Evolutionary conservation across 495 filamentous ascomycete genomes (phyloP), one percentile per base, ranked within the genome.

Genomic region (Parachaetomium inaequale): DNA sequence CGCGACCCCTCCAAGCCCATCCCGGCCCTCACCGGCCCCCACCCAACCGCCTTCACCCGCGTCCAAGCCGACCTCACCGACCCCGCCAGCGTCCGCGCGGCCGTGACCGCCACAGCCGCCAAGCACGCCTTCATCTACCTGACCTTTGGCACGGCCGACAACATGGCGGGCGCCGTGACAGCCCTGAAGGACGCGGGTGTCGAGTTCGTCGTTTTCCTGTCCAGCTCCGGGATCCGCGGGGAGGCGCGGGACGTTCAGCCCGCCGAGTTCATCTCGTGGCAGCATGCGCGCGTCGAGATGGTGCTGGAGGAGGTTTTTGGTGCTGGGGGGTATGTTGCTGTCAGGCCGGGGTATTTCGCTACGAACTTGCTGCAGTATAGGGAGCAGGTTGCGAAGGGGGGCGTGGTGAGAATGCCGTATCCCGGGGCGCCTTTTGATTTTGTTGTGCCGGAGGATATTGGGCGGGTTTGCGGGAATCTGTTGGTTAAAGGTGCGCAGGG

Each of bases 121-220:
- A 69, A 51, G 40, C 46, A 19, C 7, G 67, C 64, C 51, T 69
- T 69, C 59, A 40, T 66, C 55, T 66, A 69, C 59, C 21, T 54
- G 29, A 7, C 36, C 26, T 46, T 38, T 21, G 28, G 7, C 15
- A 2, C 32, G 11, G 19, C 40, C 32, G 59, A 66, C 21, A 11
- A 23, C 51, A 62, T 58, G 62, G 47, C 49, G 21, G 8, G 55
- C 15, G 28, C 43, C 38, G 8, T 63, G 25, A 36, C 34, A 40
- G 62, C 67, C 17, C 64, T 69, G 36, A 58, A 61, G 47, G 28
- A 31, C 2, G 62, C 42, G 21, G 67, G 67, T n/a, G 29, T 65
- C 28, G 59, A 63, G 17, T 63, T 63, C 8, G 55, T 69, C 52
- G 64, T 69, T 34, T 61, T 66, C 11, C 55, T 66, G 7, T 65